Evolutionary conservation across 108 stramenopile genomes (phyloP), one percentile per base, ranked within the genome.

Genomic region (Conticribra guillardii): DNA sequence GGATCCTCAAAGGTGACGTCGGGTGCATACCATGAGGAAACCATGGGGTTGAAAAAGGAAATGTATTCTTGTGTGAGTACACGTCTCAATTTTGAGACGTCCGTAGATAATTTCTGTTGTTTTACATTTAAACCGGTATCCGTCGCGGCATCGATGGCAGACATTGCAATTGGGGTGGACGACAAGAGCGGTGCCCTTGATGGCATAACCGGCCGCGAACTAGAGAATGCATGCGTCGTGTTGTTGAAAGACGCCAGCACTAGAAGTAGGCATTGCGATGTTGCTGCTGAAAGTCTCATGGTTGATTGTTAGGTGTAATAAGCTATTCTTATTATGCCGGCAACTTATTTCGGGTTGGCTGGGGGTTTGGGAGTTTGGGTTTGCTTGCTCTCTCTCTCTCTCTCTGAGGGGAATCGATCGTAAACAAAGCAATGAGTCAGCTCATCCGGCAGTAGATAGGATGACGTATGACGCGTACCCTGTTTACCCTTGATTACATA

Each of bases 21-120:
- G 27, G 77, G 51, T 19, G 84, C 68, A 81, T 98, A 98, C 77
- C 79, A 94, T 32, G 94, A 82, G 29, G 66, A 77, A 63, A 89
- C 88, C 89, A 98, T 93, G 19, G 96, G 96, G 32, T 89, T 75
- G 65, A 98, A 98, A 73, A 98, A 98, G 9, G 94, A 90, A 26
- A 81, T 74, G 69, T 98, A 98, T 66, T 98, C 97, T 59, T 85
- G 59, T 26, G 79, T 63, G 44, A 97, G 69, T 16, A 89, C 89
- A 27, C 76, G 78, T 57, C 91, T 94, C 64, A 94, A 64, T 44
- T 82, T 74, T 9, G 78, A 31, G 15, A 83, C 54, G 21, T 73
- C 49, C 22, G 27, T 31, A 24, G 74, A 29, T 48, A 76, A 27
- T 44, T 74, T 30, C 37, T 76, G 62, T 5, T 18, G n/a, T 28